These are phyloP conservation scores for Linanthus parryae DNA, from an alignment of 148 eudicot genomes.

Conservation along the genomic window DNA sequence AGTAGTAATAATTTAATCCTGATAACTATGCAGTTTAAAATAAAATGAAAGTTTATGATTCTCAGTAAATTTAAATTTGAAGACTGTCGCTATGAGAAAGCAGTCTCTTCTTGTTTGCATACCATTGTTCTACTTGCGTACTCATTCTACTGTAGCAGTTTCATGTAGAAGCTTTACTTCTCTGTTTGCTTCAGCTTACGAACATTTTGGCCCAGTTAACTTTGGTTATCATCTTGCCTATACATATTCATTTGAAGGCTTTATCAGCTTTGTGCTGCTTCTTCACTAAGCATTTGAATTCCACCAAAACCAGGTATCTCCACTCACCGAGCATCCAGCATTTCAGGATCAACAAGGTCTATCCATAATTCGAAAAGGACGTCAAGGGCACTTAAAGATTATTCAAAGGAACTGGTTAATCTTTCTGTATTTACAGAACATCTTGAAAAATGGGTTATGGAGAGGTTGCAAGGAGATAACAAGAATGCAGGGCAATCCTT, in stretches of 20 bases:
- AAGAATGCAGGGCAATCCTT: conserved; percentile 34
- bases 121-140: background rate
- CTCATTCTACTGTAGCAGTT: background rate
- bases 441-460: conserved; percentile 62
- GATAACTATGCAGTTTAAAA: too few relatives aligned
- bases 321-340: conserved; percentile 38
- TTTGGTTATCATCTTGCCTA: too few relatives aligned
- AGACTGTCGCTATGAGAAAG: too few relatives aligned
- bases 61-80: too few relatives aligned
- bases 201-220: too few relatives aligned
- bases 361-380: conserved; percentile 48
- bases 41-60: too few relatives aligned
- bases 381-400: conserved; percentile 47
- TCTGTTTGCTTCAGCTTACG: too few relatives aligned
- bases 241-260: too few relatives aligned
- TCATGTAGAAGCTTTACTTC: background rate
- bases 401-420: conserved; percentile 44
- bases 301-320: conserved; percentile 30
- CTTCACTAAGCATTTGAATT: too few relatives aligned
- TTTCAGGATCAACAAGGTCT: conserved; percentile 31
- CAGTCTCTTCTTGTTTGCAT: too few relatives aligned
- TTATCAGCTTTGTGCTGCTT: too few relatives aligned
- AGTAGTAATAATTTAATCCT: too few relatives aligned
- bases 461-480: conserved; percentile 37
- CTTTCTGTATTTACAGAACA: conserved; percentile 41